Base-by-base conservation (phyloP, 2,329 filamentous ascomycete genomes). In the Venturia oleaginea region DNA sequence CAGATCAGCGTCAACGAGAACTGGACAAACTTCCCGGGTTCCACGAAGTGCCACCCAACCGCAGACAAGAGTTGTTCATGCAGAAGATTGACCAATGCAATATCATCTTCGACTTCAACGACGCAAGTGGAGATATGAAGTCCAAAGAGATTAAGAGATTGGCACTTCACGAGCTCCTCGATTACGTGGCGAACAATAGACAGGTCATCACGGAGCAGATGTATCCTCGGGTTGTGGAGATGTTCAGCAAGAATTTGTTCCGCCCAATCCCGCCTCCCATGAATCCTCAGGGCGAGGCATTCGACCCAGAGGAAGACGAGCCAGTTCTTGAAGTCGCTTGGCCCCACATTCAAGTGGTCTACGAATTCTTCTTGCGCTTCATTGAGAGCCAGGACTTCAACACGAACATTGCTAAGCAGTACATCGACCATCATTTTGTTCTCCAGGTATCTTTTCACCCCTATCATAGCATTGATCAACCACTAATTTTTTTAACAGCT, bases 361-460 rank as follows among this genome's bases (percentile, higher is more conserved):
- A 99, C 77, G 94, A 99, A 77, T 99, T 99, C 82, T 99, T 99
- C 82, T 82, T 99, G 67, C 86, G 94, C 66, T 99, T 99, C 78
- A 99, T 99, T 70, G 94, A 99, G 77, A 97, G 94, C 77, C 94
- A 97, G 76, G 94, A 99, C 76, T 99, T 99, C 83, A 99, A 97
- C 81, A 99, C 94, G 70, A 99, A 99, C 78, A 97, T 97, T 72
- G 94, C 94, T 70, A 99, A 99, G 80, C 90, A 92, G 67, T 97
- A 96, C 76, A 99, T 99, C 75, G 94, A 99, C 74, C 94, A 99
- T 76, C 90, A 91, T 75, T 99, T 99, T 73, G 94, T 99, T 57
- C 84, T 99, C 67, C 92, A 87, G 75, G 83, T 84, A 76, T 40
- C 71, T 76, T 72, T 46, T 48, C 13, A 38, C 19, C 7, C 22